Evolutionary conservation across 257 asterid species (phyloP), one percentile per base, ranked within the genome.

Genomic region (Haberlea rhodopensis): DNA sequence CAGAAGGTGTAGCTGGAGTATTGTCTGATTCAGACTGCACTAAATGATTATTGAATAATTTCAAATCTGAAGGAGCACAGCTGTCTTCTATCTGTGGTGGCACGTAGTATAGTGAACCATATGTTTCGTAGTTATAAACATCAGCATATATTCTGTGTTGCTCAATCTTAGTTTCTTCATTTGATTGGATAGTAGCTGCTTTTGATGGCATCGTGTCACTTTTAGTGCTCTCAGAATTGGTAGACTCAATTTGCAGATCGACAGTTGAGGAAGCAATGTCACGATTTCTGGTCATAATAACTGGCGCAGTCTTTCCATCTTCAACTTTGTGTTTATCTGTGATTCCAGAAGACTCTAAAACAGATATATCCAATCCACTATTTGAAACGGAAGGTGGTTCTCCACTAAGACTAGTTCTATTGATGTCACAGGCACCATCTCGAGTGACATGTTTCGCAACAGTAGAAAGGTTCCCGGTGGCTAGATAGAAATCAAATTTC

Each of bases 381-480:
- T 48, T 71, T 67, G 82, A 73, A 54, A 61, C 71, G 60, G 62
- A 63, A 66, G 60, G 65, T 23, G 70, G 53, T 32, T 74, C 77
- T 57, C 73, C 79, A 52, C 32, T 66, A n/a, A 88, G 74, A 71
- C 80, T 27, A 2, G 55, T 70, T 65, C 76, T 76, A 65, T 57
- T 66, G 40, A 54, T 43, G 66, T 76, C 89, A 73, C 73, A 68
- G 40, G 78, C 67, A 67, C 86, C 80, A 73, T 74, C 75, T 67
- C 67, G 78, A 45, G 69, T 52, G 68, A 67, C 73, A 62, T 49
- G 80, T 75, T 83, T 89, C 53, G 90, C 75, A 64, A 69, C 81
- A 6, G 88, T 90, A 21, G 95, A 96, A 63, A 92, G 95, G 74
- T 81, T 89, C 55, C 96, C 99, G 15, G 97, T 89, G 56, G 94